These are phyloP conservation scores for Bullera alba DNA, from an alignment of 768 basidiomycete genomes.

Conservation along the genomic window DNA sequence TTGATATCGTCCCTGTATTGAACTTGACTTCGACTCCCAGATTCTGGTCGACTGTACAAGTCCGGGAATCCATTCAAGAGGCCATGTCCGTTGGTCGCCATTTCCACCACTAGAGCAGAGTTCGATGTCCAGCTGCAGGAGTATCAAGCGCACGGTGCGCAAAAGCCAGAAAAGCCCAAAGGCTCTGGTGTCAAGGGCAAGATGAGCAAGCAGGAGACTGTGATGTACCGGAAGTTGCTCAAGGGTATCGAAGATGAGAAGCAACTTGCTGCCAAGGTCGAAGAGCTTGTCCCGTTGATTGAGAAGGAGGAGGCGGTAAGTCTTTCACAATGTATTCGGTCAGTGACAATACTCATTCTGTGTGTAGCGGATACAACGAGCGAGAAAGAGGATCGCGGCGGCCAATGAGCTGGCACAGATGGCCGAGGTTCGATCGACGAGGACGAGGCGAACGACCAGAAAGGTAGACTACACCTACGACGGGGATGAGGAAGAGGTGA, in stretches of 20 bases:
- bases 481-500: conserved; percentile 13
- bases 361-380: conserved; percentile 23
- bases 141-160: conserved; percentile 7
- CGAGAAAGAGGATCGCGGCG: conserved; percentile 19
- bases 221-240: conserved; percentile 11
- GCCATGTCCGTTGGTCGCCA: conserved; percentile 27
- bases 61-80: conserved; percentile 43
- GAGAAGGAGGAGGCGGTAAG: conserved; percentile 39
- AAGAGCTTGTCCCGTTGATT: conserved; percentile 16
- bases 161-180: conserved; percentile 6
- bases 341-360: background rate
- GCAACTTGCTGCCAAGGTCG: conserved; percentile 15
- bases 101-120: conserved; percentile 18
- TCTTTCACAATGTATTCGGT: background rate
- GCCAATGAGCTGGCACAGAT: conserved; percentile 15
- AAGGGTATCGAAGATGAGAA: conserved; percentile 29
- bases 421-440: conserved; percentile 29
- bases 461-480: conserved; percentile 34
- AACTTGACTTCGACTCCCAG: conserved; percentile 1
- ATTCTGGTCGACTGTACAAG: conserved; percentile 29
- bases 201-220: conserved; percentile 5
- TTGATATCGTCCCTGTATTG: too few relatives aligned
- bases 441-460: conserved; percentile 23
- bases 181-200: conserved; percentile 4
- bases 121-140: conserved; percentile 8